A percentile compares a stretch with the other conserved stretches of the same genome.
These are phyloP conservation scores for Blepharisma stoltei DNA, from an alignment of 73 alveolate species.

Conservation along the genomic window DNA sequence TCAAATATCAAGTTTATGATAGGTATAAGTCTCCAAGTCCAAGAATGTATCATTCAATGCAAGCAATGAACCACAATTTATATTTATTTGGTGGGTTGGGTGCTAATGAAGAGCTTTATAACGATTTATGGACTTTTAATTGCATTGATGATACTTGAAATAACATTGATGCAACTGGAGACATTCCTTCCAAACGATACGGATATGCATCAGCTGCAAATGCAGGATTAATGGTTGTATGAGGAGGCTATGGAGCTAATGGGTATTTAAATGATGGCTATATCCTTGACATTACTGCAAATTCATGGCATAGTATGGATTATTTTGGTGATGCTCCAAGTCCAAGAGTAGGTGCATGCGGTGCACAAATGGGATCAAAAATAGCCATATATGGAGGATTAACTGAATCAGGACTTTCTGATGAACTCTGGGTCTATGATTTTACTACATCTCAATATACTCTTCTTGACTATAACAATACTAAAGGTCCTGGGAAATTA, in stretches of 20 bases:
- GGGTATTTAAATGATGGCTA: neutral
- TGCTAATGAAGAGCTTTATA: neutral
- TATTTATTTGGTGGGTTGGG: neutral
- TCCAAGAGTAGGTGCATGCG: neutral
- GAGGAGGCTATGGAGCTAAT: neutral
- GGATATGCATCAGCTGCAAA: neutral
- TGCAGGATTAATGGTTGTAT: neutral
- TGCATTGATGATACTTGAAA: neutral
- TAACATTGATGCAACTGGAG: neutral
- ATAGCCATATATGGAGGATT: neutral
- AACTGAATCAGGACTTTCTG: neutral
- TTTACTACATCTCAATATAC: too few relatives aligned
- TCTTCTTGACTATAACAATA: too few relatives aligned
- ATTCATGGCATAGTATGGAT: neutral
- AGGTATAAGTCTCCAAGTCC: too few relatives aligned
- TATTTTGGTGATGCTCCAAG: neutral
- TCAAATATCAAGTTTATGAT: too few relatives aligned
- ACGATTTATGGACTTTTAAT: constrained; percentile 9
- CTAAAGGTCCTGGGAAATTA: too few relatives aligned
- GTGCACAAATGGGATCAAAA: neutral
- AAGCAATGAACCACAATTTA: neutral
- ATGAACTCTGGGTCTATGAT: neutral
- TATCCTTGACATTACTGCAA: neutral
- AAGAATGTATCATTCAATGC: neutral
- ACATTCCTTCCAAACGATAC: neutral